Base-by-base conservation (phyloP, 441 rosid genomes). In the Gossypium davidsonii region DNA sequence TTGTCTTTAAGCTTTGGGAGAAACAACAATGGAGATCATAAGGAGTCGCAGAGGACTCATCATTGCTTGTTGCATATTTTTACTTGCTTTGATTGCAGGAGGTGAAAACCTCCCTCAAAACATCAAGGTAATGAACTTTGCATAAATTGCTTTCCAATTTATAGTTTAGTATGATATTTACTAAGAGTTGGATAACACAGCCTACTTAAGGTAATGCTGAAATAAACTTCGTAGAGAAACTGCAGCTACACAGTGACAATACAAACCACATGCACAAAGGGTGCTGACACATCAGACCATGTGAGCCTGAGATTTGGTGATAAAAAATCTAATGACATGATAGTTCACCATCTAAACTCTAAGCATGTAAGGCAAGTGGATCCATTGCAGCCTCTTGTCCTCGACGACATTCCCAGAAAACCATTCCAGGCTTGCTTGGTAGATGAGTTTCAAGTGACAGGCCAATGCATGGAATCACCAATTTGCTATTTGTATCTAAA, bases 301-400 rank as follows among this genome's bases (percentile, higher is more conserved):
- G 72, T 86, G 4, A 78, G 84, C 81, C 59, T 86, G 6, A 79
- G 87, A 72, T 88, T 88, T 67, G 86, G 90, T 0, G 90, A 88
- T 31, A 39, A 72, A 34, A 75, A 77, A 42, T 78, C 86, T 4
- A 84, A 77, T 31, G 86, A 83, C 71, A 71, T 88, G 1, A 12
- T 83, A 37, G 83, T 83, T 63, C 78, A 68, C 6, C 87, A 49
- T 44, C 71, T 88, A n/a, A 80, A 83, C 66, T 65, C 80, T 12
- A 84, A 79, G 79, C 82, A 79, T 44, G 49, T 78, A 3, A 69
- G 82, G 51, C 62, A 67, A 18, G 65, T 81, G 21, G 87, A 85
- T 18, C 89, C 89, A 8, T 66, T 84, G 20, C 82, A 81, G 11
- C 91, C 88, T 2, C 57, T 9, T 25, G 74, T 73, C 9, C 84